Evolutionary conservation across 1,284 basidiomycete genomes (phyloP).

Genomic region (Abortiporus biennis): DNA sequence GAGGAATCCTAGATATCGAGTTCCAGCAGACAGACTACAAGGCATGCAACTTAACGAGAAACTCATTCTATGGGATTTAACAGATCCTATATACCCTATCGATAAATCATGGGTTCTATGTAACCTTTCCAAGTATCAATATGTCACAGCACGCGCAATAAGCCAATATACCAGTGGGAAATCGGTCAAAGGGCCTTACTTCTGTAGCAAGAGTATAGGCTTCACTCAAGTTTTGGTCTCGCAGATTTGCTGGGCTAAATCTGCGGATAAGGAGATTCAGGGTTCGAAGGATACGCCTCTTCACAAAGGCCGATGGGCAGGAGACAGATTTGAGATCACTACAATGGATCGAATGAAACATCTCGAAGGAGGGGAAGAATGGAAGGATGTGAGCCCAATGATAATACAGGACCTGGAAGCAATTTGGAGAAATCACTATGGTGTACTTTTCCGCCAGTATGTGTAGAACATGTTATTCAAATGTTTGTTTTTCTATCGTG

Average conservation of each 20-base stretch:
- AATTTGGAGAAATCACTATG: slow-evolving; percentile 2
- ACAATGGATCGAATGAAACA: neutral
- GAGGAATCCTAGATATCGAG: neutral
- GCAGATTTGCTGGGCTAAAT: neutral
- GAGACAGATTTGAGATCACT: slow-evolving; percentile 7
- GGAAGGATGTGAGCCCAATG: slow-evolving; percentile 4
- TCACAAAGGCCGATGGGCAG: slow-evolving; percentile 6
- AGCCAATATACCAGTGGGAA: slow-evolving; percentile 1
- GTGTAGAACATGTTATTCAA: no score
- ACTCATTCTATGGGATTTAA: no score
- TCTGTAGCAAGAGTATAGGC: neutral
- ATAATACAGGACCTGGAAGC: slow-evolving; percentile 1
- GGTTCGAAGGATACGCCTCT: no score
- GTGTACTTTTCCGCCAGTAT: no score
- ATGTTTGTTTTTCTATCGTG: no score
- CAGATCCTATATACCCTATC: no score
- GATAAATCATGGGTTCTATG: slow-evolving; percentile 8
- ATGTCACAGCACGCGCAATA: slow-evolving; percentile 3
- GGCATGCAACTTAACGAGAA: no score
- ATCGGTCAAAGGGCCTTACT: neutral
- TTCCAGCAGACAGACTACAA: no score
- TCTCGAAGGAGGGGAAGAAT: neutral
- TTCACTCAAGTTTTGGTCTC: slow-evolving; percentile 1
- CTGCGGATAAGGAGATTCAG: no score
- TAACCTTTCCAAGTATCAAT: slow-evolving; percentile 12